Percentiles rank a stretch among this genome's conserved stretches.
phyloP scores from a whole-genome alignment of 1,139 yeast species.

The Tardiomyces depauwii region DNA sequence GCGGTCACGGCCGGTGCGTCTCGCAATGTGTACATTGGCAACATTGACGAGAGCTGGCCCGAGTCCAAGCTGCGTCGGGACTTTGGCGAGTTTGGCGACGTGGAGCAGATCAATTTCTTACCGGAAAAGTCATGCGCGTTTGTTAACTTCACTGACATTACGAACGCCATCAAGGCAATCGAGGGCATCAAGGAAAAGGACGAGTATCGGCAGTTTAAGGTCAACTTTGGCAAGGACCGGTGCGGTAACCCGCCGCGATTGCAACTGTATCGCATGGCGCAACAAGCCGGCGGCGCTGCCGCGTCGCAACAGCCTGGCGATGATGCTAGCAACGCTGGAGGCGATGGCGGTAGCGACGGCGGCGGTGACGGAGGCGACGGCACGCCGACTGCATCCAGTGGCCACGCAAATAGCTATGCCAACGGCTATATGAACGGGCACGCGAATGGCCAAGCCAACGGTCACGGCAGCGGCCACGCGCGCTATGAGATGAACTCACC shows the following conservation, averaged over 20 bases:
- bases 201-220: constrained; percentile 43
- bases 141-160: constrained; percentile 79
- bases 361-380: constrained; percentile 1
- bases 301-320: not conserved
- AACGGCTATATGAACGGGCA: too few species aligned
- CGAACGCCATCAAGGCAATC: constrained; percentile 79
- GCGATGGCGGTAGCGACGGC: constrained; percentile 1
- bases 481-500: not conserved
- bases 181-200: constrained; percentile 46
- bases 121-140: constrained; percentile 84
- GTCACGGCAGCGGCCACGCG: not conserved
- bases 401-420: not conserved
- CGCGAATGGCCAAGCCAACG: not conserved
- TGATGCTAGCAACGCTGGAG: constrained; percentile 1
- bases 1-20: constrained; percentile 95
- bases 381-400: not conserved
- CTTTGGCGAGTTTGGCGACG: constrained; percentile 77
- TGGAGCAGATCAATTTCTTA: constrained; percentile 85
- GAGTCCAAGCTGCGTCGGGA: constrained; percentile 56
- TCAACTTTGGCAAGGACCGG: constrained; percentile 87
- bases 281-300: constrained; percentile 1
- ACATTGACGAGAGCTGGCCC: constrained; percentile 42
- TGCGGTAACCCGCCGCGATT: constrained; percentile 68
- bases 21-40: constrained; percentile 84
- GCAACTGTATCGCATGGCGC: constrained; percentile 5